Base-by-base conservation (phyloP, 164 flowering plant species). In the Magnolia sinica region DNA sequence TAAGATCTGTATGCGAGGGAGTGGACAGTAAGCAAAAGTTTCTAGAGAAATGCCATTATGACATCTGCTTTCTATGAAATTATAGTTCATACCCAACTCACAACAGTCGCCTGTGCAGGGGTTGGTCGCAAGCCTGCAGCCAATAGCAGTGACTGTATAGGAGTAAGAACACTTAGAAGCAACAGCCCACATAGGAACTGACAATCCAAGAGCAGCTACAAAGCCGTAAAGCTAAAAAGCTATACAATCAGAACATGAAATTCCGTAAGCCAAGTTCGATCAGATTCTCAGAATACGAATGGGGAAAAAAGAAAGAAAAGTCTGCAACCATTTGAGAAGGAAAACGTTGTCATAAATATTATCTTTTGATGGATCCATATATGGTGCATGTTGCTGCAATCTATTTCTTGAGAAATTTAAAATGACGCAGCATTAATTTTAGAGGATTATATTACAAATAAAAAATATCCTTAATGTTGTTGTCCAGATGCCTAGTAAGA, bases 61-160 rank as follows among this genome's bases (percentile, higher is more conserved):
- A 51, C 45, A 50, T 23, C 8, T 29, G 1, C 24, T 64, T 20
- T 55, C 27, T 20, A 50, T 19, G 64, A 59, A 63, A 78, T 16
- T 68, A 20, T 27, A 52, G 49, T 75, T 75, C 92, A 87, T 85
- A 96, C 99, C 99, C 99, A 96, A 80, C 99, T 91, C 4, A 89
- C 96, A 64, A 82, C 98, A 78, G 98, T 94, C 51, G 99, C 93
- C 87, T 94, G 99, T 19, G 98, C 99, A 72, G 98, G 97, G 13
- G 98, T 96, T 67, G 99, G 99, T 75, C 97, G 89, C 85, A 96
- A 87, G 79, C 99, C 99, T 84, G 99, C 99, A 89, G 99, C 99
- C 91, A 90, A 90, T 78, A 96, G 88, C 75, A 94, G 90, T 73
- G 99, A 94, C 99, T 96, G 95, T 87, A 91, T 77, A 88, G 81